Evolutionary conservation across 2,329 filamentous ascomycete genomes (phyloP).

Genomic region (Lachnellula cervina): DNA sequence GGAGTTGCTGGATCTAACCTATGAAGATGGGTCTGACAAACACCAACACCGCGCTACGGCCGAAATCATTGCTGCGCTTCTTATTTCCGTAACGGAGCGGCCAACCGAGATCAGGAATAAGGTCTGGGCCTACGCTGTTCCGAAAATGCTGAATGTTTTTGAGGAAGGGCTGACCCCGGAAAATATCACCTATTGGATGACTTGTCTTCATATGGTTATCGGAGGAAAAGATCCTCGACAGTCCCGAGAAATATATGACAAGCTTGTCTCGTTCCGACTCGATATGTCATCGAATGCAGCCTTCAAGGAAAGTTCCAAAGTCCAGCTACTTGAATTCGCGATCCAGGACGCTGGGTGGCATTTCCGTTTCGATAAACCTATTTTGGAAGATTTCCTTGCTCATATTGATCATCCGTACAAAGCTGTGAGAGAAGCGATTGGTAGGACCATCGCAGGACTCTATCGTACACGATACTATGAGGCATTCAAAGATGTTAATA

Average conservation of each 20-base stretch:
- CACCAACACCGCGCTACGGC: conserved; percentile 95
- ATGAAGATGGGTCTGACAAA: conserved; percentile 91
- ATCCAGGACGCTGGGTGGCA: conserved; percentile 92
- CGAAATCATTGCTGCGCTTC: conserved; percentile 83
- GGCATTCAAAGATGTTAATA: conserved; percentile 75
- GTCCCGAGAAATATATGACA: conserved; percentile 78
- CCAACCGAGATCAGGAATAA: conserved; percentile 66
- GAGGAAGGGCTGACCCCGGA: conserved; percentile 91
- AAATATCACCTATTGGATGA: conserved; percentile 91
- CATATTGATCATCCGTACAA: conserved; percentile 98
- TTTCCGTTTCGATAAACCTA: conserved; percentile 83
- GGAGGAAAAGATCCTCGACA: conserved; percentile 87
- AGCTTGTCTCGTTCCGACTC: conserved; percentile 76
- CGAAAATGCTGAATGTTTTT: conserved; percentile 79
- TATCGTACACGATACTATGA: conserved; percentile 92
- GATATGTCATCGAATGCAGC: conserved; percentile 95
- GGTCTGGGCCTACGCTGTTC: conserved; percentile 87
- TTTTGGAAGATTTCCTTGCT: conserved; percentile 79
- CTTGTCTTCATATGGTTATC: conserved; percentile 83
- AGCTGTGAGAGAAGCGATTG: conserved; percentile 91
- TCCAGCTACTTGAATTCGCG: conserved; percentile 82
- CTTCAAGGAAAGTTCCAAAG: conserved; percentile 97
- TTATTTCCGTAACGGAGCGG: conserved; percentile 76
- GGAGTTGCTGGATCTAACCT: conserved; percentile 70
- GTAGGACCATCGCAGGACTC: conserved; percentile 79